A percentile compares a stretch with the other conserved stretches of the same genome.
These are phyloP conservation scores for Sphagnum magellanicum DNA, from an alignment of 228 moss, liverwort and hornwort species.

Conservation along the genomic window DNA sequence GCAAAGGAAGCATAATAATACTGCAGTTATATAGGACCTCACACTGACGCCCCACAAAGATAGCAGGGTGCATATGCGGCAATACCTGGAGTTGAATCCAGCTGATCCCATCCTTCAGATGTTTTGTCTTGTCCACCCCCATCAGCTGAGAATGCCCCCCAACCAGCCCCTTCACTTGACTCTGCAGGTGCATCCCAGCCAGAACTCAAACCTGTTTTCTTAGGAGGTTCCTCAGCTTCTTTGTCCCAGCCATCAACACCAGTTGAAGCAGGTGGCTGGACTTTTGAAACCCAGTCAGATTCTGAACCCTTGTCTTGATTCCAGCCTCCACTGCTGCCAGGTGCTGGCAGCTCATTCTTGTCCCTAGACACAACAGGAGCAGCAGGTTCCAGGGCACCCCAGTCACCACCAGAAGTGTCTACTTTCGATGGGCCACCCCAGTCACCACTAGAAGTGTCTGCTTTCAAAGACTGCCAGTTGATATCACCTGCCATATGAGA, in stretches of 20 bases:
- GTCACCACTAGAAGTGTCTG: not conserved
- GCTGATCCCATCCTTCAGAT: conserved; percentile 18
- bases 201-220: conserved; percentile 22
- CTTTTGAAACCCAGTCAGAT: conserved; percentile 2
- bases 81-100: conserved; percentile 22
- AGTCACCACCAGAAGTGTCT: conserved; percentile 16
- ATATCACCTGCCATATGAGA: conserved; percentile 4
- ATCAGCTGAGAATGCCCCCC: conserved; percentile 17
- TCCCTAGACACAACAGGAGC: conserved; percentile 15
- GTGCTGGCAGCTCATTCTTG: conserved; percentile 1
- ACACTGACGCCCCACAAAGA: too few species aligned
- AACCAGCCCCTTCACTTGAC: conserved; percentile 15
- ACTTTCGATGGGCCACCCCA: conserved; percentile 14
- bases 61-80: not conserved
- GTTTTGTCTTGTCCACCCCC: conserved; percentile 19
- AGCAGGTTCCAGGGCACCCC: conserved; percentile 25
- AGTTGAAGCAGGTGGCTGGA: not conserved
- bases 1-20: too few species aligned
- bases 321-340: conserved; percentile 9
- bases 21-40: too few species aligned
- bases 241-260: conserved; percentile 3
- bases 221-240: conserved; percentile 5
- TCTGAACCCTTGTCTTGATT: not conserved
- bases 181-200: conserved; percentile 23
- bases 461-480: conserved; percentile 6